phyloP scores from a whole-genome alignment of 441 rosid genomes.

The Bruguiera hainesii region DNA sequence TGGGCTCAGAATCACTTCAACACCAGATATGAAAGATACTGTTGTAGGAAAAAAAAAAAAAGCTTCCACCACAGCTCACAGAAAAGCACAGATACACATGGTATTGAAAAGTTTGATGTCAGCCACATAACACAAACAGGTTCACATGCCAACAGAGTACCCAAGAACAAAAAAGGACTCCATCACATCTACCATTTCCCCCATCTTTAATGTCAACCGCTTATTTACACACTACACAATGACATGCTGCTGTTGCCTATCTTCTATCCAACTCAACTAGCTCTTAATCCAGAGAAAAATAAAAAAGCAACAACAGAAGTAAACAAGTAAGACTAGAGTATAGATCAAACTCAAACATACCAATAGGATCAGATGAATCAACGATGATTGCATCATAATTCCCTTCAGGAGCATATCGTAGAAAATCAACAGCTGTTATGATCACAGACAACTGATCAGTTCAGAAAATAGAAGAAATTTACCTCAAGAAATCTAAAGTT shows the following conservation, averaged over 20 bases:
- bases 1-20: too few relatives aligned
- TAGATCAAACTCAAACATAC: slow-evolving; percentile 41
- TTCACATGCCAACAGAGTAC: background rate
- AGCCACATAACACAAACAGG: too few relatives aligned
- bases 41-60: too few relatives aligned
- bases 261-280: too few relatives aligned
- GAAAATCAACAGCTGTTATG: slow-evolving; percentile 79
- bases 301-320: slow-evolving; percentile 3
- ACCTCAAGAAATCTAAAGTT: background rate
- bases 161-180: background rate
- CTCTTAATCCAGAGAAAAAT: background rate
- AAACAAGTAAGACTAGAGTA: background rate
- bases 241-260: background rate
- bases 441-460: slow-evolving; percentile 27
- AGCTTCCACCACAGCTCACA: too few relatives aligned
- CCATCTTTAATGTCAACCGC: background rate
- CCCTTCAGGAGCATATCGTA: slow-evolving; percentile 58
- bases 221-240: background rate
- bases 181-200: background rate
- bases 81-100: too few relatives aligned
- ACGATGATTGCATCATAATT: slow-evolving; percentile 90
- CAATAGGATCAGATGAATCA: slow-evolving; percentile 97
- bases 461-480: slow-evolving; percentile 3
- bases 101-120: too few relatives aligned
- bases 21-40: too few relatives aligned